phyloP scores from a whole-genome alignment of 306 rosid species.

The Cyclanthera cordifolia region DNA sequence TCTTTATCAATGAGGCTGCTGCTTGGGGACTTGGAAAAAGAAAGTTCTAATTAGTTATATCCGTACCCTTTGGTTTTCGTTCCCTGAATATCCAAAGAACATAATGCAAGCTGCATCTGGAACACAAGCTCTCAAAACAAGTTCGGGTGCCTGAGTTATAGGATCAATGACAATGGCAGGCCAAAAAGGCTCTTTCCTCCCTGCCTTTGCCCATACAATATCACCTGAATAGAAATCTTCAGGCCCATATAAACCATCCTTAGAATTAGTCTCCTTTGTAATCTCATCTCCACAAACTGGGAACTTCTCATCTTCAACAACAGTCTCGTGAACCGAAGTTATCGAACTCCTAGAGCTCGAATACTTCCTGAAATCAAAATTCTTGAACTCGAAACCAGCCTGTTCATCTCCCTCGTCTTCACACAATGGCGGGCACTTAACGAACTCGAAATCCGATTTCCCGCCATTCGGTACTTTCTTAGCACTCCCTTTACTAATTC shows the following conservation, averaged over 20 bases:
- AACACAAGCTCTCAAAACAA: slow-evolving; percentile 79
- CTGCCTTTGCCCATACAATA: slow-evolving; percentile 95
- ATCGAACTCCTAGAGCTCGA: slow-evolving; percentile 35
- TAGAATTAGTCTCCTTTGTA: slow-evolving; percentile 26
- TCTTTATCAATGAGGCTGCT: no score
- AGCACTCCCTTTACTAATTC: slow-evolving; percentile 24
- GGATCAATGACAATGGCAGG: slow-evolving; percentile 99
- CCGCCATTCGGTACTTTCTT: slow-evolving; percentile 31
- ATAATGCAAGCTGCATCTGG: slow-evolving; percentile 93
- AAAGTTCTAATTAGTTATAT: slow-evolving; percentile 1
- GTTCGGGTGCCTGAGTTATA: slow-evolving; percentile 79
- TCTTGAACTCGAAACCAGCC: slow-evolving; percentile 20
- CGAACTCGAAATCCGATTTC: slow-evolving; percentile 28
- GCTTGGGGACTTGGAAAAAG: not conserved
- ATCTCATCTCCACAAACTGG: slow-evolving; percentile 19
- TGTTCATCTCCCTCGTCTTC: slow-evolving; percentile 26
- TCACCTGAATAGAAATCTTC: slow-evolving; percentile 91
- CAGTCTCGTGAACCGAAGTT: slow-evolving; percentile 26
- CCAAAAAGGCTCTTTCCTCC: slow-evolving; percentile 93
- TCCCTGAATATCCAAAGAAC: slow-evolving; percentile 86
- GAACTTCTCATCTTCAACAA: slow-evolving; percentile 33
- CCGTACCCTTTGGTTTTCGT: slow-evolving; percentile 69
- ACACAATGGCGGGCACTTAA: slow-evolving; percentile 43
- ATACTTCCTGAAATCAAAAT: slow-evolving; percentile 33
- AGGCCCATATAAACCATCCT: slow-evolving; percentile 62